Evolutionary conservation across 2,329 filamentous ascomycete species (phyloP).

Genomic region (Diaporthe velutina): DNA sequence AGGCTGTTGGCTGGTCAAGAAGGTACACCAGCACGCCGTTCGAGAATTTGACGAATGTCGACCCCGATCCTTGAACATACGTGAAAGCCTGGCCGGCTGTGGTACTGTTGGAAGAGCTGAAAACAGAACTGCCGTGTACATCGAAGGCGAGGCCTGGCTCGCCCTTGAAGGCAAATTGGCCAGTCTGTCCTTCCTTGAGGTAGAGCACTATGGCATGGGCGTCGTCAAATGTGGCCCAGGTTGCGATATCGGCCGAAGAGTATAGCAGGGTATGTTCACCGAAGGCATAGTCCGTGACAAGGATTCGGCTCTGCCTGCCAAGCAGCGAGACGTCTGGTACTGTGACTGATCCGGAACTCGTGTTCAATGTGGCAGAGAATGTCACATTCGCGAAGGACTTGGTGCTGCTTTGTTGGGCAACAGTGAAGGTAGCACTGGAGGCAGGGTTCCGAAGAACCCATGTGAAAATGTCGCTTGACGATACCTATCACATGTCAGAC

Average conservation of each 20-base stretch:
- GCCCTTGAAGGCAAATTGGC: constrained; percentile 62
- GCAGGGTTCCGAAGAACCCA: constrained; percentile 66
- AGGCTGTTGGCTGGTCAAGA: constrained; percentile 65
- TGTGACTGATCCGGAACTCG: constrained; percentile 57
- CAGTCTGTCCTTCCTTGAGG: constrained; percentile 60
- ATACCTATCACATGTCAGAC: constrained; percentile 42
- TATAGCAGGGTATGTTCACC: constrained; percentile 62
- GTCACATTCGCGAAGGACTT: constrained; percentile 57
- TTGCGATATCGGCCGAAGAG: constrained; percentile 63
- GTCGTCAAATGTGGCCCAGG: constrained; percentile 59
- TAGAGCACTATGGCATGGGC: constrained; percentile 61
- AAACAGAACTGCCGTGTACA: constrained; percentile 54
- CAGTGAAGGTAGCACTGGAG: constrained; percentile 63
- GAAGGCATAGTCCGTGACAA: constrained; percentile 65
- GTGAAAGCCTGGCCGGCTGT: constrained; percentile 51
- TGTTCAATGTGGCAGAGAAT: constrained; percentile 62
- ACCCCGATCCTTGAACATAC: constrained; percentile 61
- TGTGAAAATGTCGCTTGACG: constrained; percentile 57
- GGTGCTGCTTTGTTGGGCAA: constrained; percentile 60
- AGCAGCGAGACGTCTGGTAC: constrained; percentile 62
- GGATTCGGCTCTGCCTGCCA: constrained; percentile 66
- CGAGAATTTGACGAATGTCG: constrained; percentile 61
- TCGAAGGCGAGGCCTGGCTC: constrained; percentile 53
- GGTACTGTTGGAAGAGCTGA: constrained; percentile 48
- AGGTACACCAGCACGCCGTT: constrained; percentile 64